Evolutionary conservation across 257 asterid species (phyloP).

Genomic region (Thymus mandschuricus): DNA sequence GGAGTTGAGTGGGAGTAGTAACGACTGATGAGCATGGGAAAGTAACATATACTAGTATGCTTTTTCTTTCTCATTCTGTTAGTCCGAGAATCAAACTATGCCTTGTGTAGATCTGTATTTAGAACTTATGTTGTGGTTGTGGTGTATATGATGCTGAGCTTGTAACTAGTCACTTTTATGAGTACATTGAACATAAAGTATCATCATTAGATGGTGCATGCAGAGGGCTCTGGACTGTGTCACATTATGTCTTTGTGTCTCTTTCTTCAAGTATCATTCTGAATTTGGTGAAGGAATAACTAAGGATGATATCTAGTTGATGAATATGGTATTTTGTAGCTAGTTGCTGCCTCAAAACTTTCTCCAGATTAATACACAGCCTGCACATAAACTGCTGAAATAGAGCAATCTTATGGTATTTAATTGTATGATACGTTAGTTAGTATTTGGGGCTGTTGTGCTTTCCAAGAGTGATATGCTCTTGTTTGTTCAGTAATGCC

Average conservation of each 20-base stretch:
- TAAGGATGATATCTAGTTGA: not conserved
- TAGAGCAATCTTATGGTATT: not conserved
- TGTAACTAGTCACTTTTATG: conserved; percentile 1
- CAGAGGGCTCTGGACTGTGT: not conserved
- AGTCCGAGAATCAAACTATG: not conserved
- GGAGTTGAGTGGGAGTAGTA: not conserved
- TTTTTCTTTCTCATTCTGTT: not conserved
- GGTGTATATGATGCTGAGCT: conserved; percentile 16
- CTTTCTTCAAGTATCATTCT: not conserved
- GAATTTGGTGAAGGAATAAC: conserved; percentile 1
- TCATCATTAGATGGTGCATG: not conserved
- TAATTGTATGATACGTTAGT: not conserved
- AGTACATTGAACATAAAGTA: not conserved
- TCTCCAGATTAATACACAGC: conserved; percentile 3
- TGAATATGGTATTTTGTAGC: conserved; percentile 5
- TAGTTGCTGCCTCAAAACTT: not conserved
- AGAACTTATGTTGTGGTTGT: conserved; percentile 5
- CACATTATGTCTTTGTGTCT: not conserved
- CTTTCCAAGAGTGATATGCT: conserved; percentile 9
- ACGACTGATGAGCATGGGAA: not conserved
- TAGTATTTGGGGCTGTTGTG: conserved; percentile 11
- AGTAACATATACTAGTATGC: not conserved
- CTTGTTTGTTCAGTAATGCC: conserved; percentile 22
- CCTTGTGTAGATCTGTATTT: not conserved
- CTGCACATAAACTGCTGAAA: not conserved